A percentile compares a stretch with the other conserved stretches of the same genome.
These are phyloP conservation scores for Xylaria sp. DNA, from an alignment of 2,329 filamentous ascomycete genomes.

Conservation along the genomic window DNA sequence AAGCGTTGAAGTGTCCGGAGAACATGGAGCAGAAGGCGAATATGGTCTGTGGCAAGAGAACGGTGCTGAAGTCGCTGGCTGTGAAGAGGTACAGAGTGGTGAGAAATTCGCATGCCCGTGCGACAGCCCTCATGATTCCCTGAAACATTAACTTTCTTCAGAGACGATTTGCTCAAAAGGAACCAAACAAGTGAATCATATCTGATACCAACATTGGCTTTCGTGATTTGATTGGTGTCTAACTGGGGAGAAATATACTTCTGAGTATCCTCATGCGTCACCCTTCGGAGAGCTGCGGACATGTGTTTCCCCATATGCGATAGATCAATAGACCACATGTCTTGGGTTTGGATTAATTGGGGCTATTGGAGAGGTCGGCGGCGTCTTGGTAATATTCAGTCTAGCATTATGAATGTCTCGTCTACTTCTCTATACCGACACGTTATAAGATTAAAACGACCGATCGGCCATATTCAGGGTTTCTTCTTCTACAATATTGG, in stretches of 20 bases:
- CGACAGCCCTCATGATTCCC: neutral
- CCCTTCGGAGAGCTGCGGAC: neutral
- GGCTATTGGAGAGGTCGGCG: neutral
- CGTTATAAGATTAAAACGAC: conserved; percentile 3
- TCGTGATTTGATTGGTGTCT: conserved; percentile 1
- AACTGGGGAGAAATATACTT: neutral
- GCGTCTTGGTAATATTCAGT: neutral
- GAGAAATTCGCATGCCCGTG: conserved; percentile 3
- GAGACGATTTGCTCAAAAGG: neutral
- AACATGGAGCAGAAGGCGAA: conserved; percentile 13
- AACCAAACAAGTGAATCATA: neutral
- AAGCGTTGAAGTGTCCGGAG: conserved; percentile 1
- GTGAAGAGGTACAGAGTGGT: conserved; percentile 19
- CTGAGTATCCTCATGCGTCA: neutral
- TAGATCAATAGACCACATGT: conserved; percentile 11
- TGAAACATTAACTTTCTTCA: neutral
- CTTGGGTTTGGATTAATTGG: neutral
- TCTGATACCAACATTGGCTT: neutral
- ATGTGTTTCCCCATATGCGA: neutral
- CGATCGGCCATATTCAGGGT: neutral
- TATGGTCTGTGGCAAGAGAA: conserved; percentile 15
- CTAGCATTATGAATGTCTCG: neutral
- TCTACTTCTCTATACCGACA: neutral
- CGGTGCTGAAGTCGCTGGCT: conserved; percentile 13
- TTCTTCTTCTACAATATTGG: conserved; percentile 2